Evolutionary conservation across 306 rosid genomes (phyloP), one percentile per base, ranked within the genome.

Genomic region (Prunus mume): DNA sequence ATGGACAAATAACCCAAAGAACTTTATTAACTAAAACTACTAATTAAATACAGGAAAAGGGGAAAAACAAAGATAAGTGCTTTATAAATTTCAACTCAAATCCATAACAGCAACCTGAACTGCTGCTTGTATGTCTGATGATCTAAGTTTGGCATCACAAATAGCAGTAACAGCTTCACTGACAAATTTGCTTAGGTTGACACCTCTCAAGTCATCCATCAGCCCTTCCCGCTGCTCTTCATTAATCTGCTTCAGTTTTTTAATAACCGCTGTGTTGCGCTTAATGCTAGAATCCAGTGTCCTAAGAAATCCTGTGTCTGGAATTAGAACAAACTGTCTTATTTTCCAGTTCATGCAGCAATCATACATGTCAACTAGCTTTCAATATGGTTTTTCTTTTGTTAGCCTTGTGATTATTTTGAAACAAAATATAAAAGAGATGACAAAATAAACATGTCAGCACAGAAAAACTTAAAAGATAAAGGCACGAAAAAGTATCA

Each of bases 111-210:
- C 13, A 82, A 96, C 99, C 92, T 96, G 99, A 64, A 92, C 97
- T 47, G 97, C 98, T 69, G 99, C 98, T 76, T 92, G 96, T 76
- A 96, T 88, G 79, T 96, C 99, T 66, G 97, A 92, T 38, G 87
- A 83, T 88, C 96, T 88, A 81, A 96, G 97, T 65, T 88, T 96
- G 68, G 99, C 99, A 47, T 96, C 99, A 78, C 98, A 92, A 68
- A 96, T 92, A 64, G 99, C 90, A 57, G 96, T 76, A 72, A 96
- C 98, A 49, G 99, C 99, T 88, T 96, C 99, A 75, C 97, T 96
- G 63, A 92, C 99, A 89, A 96, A 96, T 90, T 96, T 96, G 86
- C 97, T 96, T 57, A 96, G 86, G 83, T 96, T 96, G 85, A 96
- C 97, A 91, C 79, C 78, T 76, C 87, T 88, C 79, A 96, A 81